Evolutionary conservation across 2,329 filamentous ascomycete genomes (phyloP), one percentile per base, ranked within the genome.

Genomic region (Botrytis aclada): DNA sequence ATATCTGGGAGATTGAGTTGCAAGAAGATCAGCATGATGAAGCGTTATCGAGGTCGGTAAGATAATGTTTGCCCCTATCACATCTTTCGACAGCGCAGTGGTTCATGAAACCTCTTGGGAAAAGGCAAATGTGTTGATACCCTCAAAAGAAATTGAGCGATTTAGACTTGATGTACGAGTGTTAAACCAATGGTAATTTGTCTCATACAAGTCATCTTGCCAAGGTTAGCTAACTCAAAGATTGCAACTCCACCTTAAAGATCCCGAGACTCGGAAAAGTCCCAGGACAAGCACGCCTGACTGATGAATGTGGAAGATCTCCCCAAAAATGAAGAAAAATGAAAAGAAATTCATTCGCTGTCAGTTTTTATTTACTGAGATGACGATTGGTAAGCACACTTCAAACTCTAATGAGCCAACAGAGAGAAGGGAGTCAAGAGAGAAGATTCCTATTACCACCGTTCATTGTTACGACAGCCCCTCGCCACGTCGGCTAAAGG

Each of bases 191-290:
- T 37, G 25, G 47, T 51, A n/a, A 51, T 51, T 51, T n/a, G 22
- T 66, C 43, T 51, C 22, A 66, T 54, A 51, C 45, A 66, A 66
- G 63, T 66, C 63, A 66, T 66, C 63, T 66, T 51, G 64, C 64
- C 64, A 66, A 66, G 64, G 64, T 39, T 66, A 20, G 45, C 64
- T 34, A n/a, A 54, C 64, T 66, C 61, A 51, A 54, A 66, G 25
- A 22, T 51, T 54, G 18, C 64, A 41, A 66, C 64, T 54, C 64
- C 32, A 66, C 45, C 20, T 66, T 22, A 39, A 29, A 66, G 45
- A 66, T 66, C 32, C 45, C 64, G 32, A 66, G 64, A 66, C 34
- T 66, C 45, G 14, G 64, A 66, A 66, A 51, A 51, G 63, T 51
- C 43, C 63, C 43, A 25, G 63, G 63, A 65, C 63, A n/a, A n/a